A percentile compares a stretch with the other conserved stretches of the same genome.
These are phyloP conservation scores for Pythium apleroticum DNA, from an alignment of 352 stramenopile genomes.

Conservation along the genomic window DNA sequence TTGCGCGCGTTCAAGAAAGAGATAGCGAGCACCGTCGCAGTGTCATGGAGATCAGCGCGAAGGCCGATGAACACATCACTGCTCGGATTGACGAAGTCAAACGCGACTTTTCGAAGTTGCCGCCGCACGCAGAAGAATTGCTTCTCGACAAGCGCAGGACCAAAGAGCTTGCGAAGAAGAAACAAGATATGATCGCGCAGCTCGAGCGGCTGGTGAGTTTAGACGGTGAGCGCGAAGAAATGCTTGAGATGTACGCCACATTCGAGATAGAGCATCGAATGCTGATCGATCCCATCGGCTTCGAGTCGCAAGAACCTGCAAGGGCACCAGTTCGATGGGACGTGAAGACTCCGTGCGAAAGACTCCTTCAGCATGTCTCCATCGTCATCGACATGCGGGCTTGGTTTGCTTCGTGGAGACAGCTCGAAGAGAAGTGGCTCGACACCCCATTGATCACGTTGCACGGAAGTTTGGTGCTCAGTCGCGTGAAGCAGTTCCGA, in stretches of 20 bases:
- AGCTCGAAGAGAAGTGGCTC: constrained; percentile 49
- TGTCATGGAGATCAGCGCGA: constrained; percentile 47
- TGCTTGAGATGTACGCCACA: constrained; percentile 36
- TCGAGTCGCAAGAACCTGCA: constrained; percentile 7
- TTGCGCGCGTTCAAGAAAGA: constrained; percentile 54
- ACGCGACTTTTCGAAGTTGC: constrained; percentile 38
- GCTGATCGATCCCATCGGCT: neutral
- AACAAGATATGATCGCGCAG: constrained; percentile 33
- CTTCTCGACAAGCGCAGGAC: constrained; percentile 10
- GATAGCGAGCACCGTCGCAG: constrained; percentile 65
- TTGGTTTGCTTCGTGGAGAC: constrained; percentile 55
- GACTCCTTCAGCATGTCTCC: constrained; percentile 52
- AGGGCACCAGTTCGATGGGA: neutral
- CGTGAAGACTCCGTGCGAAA: constrained; percentile 35
- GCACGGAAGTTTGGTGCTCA: constrained; percentile 50
- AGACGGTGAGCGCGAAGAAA: constrained; percentile 44
- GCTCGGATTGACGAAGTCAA: constrained; percentile 40
- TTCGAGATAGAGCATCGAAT: constrained; percentile 56
- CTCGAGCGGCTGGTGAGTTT: constrained; percentile 54
- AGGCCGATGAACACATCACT: constrained; percentile 43
- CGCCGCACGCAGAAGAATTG: constrained; percentile 29
- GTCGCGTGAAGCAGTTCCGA: constrained; percentile 58
- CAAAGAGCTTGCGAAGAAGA: constrained; percentile 21
- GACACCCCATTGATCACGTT: constrained; percentile 35
- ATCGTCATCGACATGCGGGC: constrained; percentile 54